Base-by-base conservation (phyloP, 2,329 filamentous ascomycete genomes). In the Xylaria multiplex region DNA sequence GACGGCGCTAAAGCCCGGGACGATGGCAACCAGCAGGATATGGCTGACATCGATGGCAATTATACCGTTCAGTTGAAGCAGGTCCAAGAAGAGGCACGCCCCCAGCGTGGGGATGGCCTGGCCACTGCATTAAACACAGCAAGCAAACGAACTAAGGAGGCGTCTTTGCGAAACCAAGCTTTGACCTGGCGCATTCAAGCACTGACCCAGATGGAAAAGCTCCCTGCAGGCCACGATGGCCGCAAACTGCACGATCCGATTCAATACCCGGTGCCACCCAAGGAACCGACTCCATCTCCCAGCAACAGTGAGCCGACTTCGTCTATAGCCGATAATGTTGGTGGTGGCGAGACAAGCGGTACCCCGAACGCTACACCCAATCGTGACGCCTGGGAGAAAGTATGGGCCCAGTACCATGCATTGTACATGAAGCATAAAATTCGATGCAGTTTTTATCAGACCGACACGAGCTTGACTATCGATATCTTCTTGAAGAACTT, bases 121-220 rank as follows among this genome's bases (percentile, higher is more conserved):
- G 64, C 65, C 14, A 57, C 69, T 2, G 71, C 72, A 27, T 60
- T 79, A 65, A 56, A 65, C 3, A 27, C 62, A 2, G 27, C 24
- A 2, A 7, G 24, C 14, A 50, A 42, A 24, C 69, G 68, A 40
- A 55, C 69, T 4, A 79, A 78, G 59, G 69, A 74, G 30, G 66
- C 19, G 0, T 66, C 71, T 2, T 63, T 76, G 48, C 66, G 77
- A 74, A 80, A 81, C 32, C 78, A 79, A 37, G 84, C 83, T 1
- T 80, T 81, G 58, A 77, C 79, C 0, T 79, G 84, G 75, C 80
- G 86, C 3, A 71, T 81, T 24, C 83, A 86, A 74, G 79, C 81
- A n/a, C 76, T 88, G 7, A 75, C 70, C 0, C 74, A 75, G 27
- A 74, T 88, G 77, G 79, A 81, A 50, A 78, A 76, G 54, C 76